phyloP scores from a whole-genome alignment of 2,329 filamentous ascomycete species.

The Chaetomiaceae sp. region DNA sequence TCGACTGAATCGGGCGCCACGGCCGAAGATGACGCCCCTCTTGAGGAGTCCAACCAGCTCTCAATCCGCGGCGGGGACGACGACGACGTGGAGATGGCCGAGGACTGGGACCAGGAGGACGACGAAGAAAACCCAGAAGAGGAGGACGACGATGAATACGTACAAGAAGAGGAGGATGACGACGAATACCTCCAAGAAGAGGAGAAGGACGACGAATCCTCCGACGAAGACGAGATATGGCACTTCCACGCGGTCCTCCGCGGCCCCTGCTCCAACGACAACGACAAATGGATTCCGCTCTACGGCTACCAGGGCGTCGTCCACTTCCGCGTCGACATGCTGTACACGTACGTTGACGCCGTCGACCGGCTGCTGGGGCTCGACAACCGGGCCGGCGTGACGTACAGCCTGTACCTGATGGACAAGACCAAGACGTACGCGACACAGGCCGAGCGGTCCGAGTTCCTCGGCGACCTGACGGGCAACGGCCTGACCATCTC shows the following conservation, averaged over 20 bases:
- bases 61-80: conserved; percentile 11
- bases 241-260: conserved; percentile 1
- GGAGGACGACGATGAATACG: too few relatives aligned
- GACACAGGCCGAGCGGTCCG: background rate
- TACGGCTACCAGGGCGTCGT: conserved; percentile 26
- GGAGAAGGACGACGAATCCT: too few relatives aligned
- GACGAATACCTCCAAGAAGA: too few relatives aligned
- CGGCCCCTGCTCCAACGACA: background rate
- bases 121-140: too few relatives aligned
- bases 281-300: conserved; percentile 17
- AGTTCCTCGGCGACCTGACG: background rate
- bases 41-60: background rate
- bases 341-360: conserved; percentile 26
- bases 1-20: background rate
- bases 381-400: conserved; percentile 21
- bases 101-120: too few relatives aligned
- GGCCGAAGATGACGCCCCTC: background rate
- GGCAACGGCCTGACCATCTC: conserved; percentile 9
- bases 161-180: too few relatives aligned
- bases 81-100: too few relatives aligned
- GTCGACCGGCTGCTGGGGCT: conserved; percentile 26
- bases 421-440: conserved; percentile 18
- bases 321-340: conserved; percentile 17
- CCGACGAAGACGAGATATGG: too few relatives aligned
- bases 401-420: conserved; percentile 20